These are phyloP conservation scores for Quercus ilex DNA, from an alignment of 306 rosid species.

Conservation along the genomic window DNA sequence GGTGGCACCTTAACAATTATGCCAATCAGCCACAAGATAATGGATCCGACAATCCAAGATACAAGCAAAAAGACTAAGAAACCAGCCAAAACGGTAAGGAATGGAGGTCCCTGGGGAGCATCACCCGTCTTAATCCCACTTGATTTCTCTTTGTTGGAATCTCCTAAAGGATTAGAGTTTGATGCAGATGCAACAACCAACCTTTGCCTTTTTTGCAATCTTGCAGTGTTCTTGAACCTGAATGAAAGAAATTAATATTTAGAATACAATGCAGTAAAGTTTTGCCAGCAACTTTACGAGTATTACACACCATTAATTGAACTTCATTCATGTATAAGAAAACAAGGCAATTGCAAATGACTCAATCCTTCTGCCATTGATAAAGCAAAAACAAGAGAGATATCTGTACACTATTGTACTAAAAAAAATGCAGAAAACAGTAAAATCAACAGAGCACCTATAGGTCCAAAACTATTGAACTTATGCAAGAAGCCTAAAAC, in stretches of 20 bases:
- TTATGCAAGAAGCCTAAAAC: too few species aligned
- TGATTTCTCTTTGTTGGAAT: conserved; percentile 27
- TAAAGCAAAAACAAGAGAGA: too few species aligned
- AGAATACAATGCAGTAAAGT: background rate
- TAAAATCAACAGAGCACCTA: too few species aligned
- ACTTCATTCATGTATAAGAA: too few species aligned
- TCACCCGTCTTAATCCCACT: conserved; percentile 23
- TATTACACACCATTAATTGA: too few species aligned
- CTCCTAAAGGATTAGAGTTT: conserved; percentile 33
- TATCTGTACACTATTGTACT: too few species aligned
- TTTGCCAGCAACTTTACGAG: too few species aligned
- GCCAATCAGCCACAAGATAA: conserved; percentile 45
- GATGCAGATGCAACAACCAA: conserved; percentile 36
- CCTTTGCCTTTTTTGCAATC: conserved; percentile 31
- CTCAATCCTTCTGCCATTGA: too few species aligned
- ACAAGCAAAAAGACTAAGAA: conserved; percentile 35
- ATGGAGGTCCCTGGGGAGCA: conserved; percentile 58
- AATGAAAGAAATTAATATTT: conserved; percentile 7
- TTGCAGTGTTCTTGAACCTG: conserved; percentile 36
- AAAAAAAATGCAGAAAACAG: too few species aligned
- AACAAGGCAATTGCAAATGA: too few species aligned
- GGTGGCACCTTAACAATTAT: conserved; percentile 33
- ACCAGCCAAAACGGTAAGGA: conserved; percentile 77
- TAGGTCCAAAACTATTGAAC: too few species aligned
- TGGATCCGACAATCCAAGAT: conserved; percentile 48